A percentile compares a stretch with the other conserved stretches of the same genome.
These are phyloP conservation scores for Metarhizium rileyi DNA, from an alignment of 2,329 filamentous ascomycete genomes.

Conservation along the genomic window DNA sequence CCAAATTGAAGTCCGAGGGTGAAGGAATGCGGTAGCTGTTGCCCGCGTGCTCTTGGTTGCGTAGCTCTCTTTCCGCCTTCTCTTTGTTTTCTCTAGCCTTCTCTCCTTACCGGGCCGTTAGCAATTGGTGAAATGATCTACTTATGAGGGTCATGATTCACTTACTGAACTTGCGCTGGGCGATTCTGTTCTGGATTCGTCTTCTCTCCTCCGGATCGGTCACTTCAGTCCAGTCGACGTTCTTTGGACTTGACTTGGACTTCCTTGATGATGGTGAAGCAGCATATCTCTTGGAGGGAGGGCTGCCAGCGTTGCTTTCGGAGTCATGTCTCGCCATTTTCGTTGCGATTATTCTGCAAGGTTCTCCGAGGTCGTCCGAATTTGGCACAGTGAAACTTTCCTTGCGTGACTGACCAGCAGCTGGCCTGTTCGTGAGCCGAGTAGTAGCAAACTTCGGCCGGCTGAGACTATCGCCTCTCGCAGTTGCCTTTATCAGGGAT, in stretches of 20 bases:
- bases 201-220: constrained; percentile 61
- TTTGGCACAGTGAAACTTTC: constrained; percentile 5
- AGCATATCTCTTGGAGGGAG: constrained; percentile 17
- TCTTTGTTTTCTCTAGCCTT: constrained; percentile 61
- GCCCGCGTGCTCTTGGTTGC: constrained; percentile 54
- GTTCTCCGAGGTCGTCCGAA: neutral
- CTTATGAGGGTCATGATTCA: neutral
- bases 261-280: constrained; percentile 26
- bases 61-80: constrained; percentile 49
- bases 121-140: neutral
- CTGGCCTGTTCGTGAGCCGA: neutral
- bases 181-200: constrained; percentile 67
- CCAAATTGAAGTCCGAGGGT: constrained; percentile 42
- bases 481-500: constrained; percentile 2
- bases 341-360: neutral
- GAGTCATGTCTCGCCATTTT: constrained; percentile 13
- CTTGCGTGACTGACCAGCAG: constrained; percentile 10
- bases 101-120: constrained; percentile 42
- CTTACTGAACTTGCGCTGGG: constrained; percentile 68
- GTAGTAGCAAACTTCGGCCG: neutral
- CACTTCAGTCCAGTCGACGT: constrained; percentile 60
- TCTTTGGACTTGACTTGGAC: constrained; percentile 31
- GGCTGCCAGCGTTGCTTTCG: constrained; percentile 8
- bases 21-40: constrained; percentile 54
- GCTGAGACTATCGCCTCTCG: neutral